Conservation (phyloP, 495 filamentous ascomycete genomes). For the Rostrohypoxylon terebratum region DNA sequence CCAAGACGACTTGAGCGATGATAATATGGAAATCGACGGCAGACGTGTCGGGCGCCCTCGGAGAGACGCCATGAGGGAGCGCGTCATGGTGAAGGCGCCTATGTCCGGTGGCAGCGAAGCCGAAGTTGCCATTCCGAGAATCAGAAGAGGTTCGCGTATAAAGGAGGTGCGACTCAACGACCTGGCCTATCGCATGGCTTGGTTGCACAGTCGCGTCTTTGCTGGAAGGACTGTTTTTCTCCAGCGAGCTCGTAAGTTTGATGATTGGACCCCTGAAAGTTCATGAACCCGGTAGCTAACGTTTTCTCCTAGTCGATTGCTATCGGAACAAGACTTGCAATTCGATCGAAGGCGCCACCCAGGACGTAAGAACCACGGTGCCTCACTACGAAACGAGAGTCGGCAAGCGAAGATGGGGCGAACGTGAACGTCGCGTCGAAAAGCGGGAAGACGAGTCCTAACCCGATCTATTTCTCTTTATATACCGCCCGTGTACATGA, state of each 20-base stretch:
- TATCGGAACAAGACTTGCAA: conserved; percentile 93
- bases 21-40: conserved; percentile 63
- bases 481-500: conserved; percentile 10
- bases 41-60: conserved; percentile 52
- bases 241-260: conserved; percentile 87
- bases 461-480: background rate
- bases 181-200: conserved; percentile 92
- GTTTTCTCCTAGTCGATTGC: conserved; percentile 79
- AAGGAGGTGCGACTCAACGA: conserved; percentile 92
- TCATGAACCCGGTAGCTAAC: conserved; percentile 34
- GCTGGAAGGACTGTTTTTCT: conserved; percentile 85
- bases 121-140: conserved; percentile 76
- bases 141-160: conserved; percentile 71
- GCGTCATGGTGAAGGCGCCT: conserved; percentile 74
- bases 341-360: conserved; percentile 77
- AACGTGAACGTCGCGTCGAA: conserved; percentile 63
- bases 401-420: conserved; percentile 86
- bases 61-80: conserved; percentile 52
- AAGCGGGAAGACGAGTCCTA: conserved; percentile 55
- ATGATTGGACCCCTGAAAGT: background rate
- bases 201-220: conserved; percentile 92
- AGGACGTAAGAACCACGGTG: conserved; percentile 75
- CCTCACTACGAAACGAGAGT: conserved; percentile 90
- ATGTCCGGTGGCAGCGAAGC: conserved; percentile 72
- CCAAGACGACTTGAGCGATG: conserved; percentile 64